These are phyloP conservation scores for Vinca major DNA, from an alignment of 305 asterid genomes.

Conservation along the genomic window DNA sequence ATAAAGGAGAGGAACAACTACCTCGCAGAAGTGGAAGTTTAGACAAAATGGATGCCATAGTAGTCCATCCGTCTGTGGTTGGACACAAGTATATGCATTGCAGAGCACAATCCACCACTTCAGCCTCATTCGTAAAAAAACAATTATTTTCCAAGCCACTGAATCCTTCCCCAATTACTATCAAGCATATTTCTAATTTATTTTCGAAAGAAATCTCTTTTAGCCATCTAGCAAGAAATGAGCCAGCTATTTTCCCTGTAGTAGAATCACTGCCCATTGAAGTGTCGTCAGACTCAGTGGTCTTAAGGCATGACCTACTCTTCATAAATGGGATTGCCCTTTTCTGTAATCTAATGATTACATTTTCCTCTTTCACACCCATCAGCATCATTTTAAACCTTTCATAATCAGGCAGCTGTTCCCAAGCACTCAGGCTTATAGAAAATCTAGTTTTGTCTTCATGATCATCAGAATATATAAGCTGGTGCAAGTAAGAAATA, in stretches of 20 bases:
- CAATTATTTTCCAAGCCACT: conserved; percentile 33
- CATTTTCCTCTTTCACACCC: conserved; percentile 55
- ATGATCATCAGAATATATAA: conserved; percentile 57
- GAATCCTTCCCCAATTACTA: conserved; percentile 71
- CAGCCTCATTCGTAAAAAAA: conserved; percentile 59
- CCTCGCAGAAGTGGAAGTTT: conserved; percentile 66
- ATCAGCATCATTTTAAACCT: conserved; percentile 72
- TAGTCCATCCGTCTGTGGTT: conserved; percentile 72
- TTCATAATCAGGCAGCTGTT: conserved; percentile 72
- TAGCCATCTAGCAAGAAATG: conserved; percentile 84
- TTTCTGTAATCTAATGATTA: conserved; percentile 55
- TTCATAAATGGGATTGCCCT: conserved; percentile 78
- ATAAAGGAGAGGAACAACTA: conserved; percentile 18
- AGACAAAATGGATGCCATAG: conserved; percentile 68
- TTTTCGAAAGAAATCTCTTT: conserved; percentile 66
- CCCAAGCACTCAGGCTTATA: conserved; percentile 72
- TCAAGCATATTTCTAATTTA: conserved; percentile 62
- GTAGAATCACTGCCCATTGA: conserved; percentile 22
- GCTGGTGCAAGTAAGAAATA: conserved; percentile 61
- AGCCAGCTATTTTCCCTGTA: conserved; percentile 33
- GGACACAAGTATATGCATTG: conserved; percentile 76
- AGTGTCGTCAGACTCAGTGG: conserved; percentile 24
- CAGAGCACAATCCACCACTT: conserved; percentile 68
- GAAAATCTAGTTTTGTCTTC: conserved; percentile 43
- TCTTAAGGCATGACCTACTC: conserved; percentile 30